These are phyloP conservation scores for Clohesyomyces aquaticus DNA, from an alignment of 495 filamentous ascomycete genomes.

Conservation along the genomic window DNA sequence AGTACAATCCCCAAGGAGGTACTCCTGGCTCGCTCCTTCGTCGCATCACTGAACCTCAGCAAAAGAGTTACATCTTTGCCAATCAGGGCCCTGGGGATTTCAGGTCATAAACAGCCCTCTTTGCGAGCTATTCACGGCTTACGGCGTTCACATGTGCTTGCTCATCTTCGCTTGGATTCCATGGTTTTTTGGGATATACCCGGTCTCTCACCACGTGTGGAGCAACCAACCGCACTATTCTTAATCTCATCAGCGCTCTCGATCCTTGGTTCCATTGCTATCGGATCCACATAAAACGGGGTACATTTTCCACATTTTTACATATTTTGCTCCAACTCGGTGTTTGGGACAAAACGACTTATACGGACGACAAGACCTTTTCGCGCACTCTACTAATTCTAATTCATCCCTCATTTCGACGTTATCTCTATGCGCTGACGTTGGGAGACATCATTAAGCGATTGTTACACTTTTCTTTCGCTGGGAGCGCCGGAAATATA, in stretches of 20 bases:
- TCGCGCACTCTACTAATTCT: slow-evolving; percentile 22
- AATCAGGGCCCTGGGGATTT: slow-evolving; percentile 39
- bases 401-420: neutral
- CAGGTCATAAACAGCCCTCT: slow-evolving; percentile 5
- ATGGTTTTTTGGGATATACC: slow-evolving; percentile 30
- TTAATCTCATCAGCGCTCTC: neutral
- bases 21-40: slow-evolving; percentile 7
- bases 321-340: too few species aligned
- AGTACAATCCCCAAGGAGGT: slow-evolving; percentile 32
- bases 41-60: slow-evolving; percentile 26
- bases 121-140: neutral
- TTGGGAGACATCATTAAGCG: slow-evolving; percentile 8
- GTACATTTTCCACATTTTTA: neutral
- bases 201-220: slow-evolving; percentile 12
- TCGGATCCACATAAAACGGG: neutral
- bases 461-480: neutral
- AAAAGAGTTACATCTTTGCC: slow-evolving; percentile 39
- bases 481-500: neutral
- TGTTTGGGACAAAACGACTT: too few species aligned
- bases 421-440: neutral
- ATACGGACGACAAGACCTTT: too few species aligned
- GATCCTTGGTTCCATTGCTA: neutral
- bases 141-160: slow-evolving; percentile 1
- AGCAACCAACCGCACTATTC: slow-evolving; percentile 9
- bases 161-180: slow-evolving; percentile 15